phyloP scores from a whole-genome alignment of 495 filamentous ascomycete species.

The Talaromyces wortmannii region DNA sequence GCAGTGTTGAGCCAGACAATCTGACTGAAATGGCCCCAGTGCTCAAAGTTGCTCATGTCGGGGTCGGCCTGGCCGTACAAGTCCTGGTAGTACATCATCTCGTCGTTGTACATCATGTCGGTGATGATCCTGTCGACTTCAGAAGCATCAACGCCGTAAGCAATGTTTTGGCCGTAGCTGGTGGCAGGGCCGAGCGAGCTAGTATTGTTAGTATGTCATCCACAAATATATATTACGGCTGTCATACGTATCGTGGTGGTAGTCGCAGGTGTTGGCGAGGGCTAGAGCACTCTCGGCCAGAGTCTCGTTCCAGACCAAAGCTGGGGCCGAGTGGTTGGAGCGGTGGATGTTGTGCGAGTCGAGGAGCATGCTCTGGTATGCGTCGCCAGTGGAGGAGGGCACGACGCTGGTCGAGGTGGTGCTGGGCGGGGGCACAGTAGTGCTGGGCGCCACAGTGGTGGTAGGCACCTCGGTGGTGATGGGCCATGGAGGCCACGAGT shows the following conservation, averaged over 20 bases:
- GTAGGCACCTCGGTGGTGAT: slow-evolving; percentile 12
- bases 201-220: slow-evolving; percentile 7
- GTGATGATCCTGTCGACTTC: slow-evolving; percentile 60
- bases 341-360: slow-evolving; percentile 84
- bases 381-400: slow-evolving; percentile 9
- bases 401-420: slow-evolving; percentile 8
- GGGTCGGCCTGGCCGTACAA: slow-evolving; percentile 39
- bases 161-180: slow-evolving; percentile 85
- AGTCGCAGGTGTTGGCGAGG: slow-evolving; percentile 54
- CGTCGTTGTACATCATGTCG: slow-evolving; percentile 79
- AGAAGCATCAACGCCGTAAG: slow-evolving; percentile 30
- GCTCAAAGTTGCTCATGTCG: slow-evolving; percentile 54
- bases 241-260: slow-evolving; percentile 69
- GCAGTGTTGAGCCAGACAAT: slow-evolving; percentile 74
- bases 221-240: neutral
- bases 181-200: slow-evolving; percentile 44
- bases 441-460: slow-evolving; percentile 9
- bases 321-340: slow-evolving; percentile 66
- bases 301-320: slow-evolving; percentile 54
- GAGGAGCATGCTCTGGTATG: slow-evolving; percentile 44
- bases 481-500: slow-evolving; percentile 1
- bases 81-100: slow-evolving; percentile 44
- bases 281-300: slow-evolving; percentile 55
- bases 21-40: slow-evolving; percentile 86
- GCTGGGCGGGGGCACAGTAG: slow-evolving; percentile 11